A percentile compares a stretch with the other conserved stretches of the same genome.
Conservation (phyloP, 2,329 filamentous ascomycete genomes). For the Sporothrix pallida region DNA sequence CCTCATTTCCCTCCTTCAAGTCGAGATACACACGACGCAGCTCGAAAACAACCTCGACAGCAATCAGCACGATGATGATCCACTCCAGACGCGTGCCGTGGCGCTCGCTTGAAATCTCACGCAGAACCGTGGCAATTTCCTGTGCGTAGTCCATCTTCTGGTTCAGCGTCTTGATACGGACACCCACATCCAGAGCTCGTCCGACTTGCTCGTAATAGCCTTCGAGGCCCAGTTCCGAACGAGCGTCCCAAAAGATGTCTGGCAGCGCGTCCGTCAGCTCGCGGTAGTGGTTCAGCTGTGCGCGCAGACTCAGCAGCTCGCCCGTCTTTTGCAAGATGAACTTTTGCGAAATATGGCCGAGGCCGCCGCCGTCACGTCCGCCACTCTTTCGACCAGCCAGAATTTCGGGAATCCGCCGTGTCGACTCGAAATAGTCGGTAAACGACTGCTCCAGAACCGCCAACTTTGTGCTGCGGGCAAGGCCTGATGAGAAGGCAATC, state of each 20-base stretch:
- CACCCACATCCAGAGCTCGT: slow-evolving; percentile 85
- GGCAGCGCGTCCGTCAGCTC: slow-evolving; percentile 94
- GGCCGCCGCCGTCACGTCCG: neutral
- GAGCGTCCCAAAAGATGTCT: slow-evolving; percentile 95
- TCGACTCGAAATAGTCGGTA: slow-evolving; percentile 84
- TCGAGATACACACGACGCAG: slow-evolving; percentile 68
- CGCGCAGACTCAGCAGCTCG: slow-evolving; percentile 84
- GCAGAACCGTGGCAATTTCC: slow-evolving; percentile 87
- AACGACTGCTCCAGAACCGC: slow-evolving; percentile 87
- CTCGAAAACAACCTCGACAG: slow-evolving; percentile 90
- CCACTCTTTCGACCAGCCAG: slow-evolving; percentile 61
- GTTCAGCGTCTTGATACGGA: slow-evolving; percentile 88
- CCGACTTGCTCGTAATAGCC: slow-evolving; percentile 96
- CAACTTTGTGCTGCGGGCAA: slow-evolving; percentile 91
- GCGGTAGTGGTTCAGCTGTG: slow-evolving; percentile 94
- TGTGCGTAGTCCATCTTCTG: slow-evolving; percentile 98
- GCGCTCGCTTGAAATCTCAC: slow-evolving; percentile 88
- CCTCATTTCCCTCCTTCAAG: slow-evolving; percentile 10
- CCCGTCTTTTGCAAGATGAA: slow-evolving; percentile 95
- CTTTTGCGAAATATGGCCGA: slow-evolving; percentile 68
- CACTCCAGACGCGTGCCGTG: slow-evolving; percentile 87
- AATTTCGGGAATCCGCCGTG: slow-evolving; percentile 78
- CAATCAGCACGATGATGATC: slow-evolving; percentile 94
- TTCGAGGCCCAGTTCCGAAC: slow-evolving; percentile 86
- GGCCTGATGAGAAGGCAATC: slow-evolving; percentile 92